These are phyloP conservation scores for Annulohypoxylon stygium DNA, from an alignment of 495 filamentous ascomycete species.

Conservation along the genomic window DNA sequence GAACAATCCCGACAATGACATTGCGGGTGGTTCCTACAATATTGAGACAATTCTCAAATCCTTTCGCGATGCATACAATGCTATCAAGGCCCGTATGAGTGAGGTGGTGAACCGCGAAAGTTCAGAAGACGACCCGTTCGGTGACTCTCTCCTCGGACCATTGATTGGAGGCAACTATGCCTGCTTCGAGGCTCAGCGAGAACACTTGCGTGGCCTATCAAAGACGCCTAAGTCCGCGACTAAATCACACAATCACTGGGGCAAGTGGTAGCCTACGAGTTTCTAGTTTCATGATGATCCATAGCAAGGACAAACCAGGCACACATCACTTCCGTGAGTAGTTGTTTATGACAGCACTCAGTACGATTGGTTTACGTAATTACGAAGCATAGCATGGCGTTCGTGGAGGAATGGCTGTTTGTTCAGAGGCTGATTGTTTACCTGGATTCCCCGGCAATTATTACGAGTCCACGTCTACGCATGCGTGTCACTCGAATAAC, in stretches of 20 bases:
- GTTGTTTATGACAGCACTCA: neutral
- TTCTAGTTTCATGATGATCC: neutral
- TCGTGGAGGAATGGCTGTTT: constrained; percentile 15
- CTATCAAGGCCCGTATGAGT: constrained; percentile 70
- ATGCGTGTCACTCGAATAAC: constrained; percentile 28
- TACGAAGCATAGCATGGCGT: constrained; percentile 29
- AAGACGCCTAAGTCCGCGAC: neutral
- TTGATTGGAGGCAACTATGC: constrained; percentile 80
- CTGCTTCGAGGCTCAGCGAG: constrained; percentile 73
- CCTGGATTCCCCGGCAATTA: constrained; percentile 2
- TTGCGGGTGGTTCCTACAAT: constrained; percentile 82
- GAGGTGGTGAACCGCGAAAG: constrained; percentile 45
- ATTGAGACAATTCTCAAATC: constrained; percentile 69
- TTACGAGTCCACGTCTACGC: constrained; percentile 1
- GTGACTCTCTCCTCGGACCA: constrained; percentile 71
- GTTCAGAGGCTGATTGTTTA: constrained; percentile 1
- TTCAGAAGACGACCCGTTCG: constrained; percentile 33
- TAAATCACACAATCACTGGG: neutral
- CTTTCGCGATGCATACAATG: constrained; percentile 73
- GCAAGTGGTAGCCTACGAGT: neutral
- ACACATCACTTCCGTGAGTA: neutral
- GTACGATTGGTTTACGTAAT: neutral
- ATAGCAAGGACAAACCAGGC: neutral
- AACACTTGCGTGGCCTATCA: constrained; percentile 51
- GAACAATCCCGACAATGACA: constrained; percentile 84